These are phyloP conservation scores for Aspergillus cavernicola DNA, from an alignment of 495 filamentous ascomycete genomes.

Conservation along the genomic window DNA sequence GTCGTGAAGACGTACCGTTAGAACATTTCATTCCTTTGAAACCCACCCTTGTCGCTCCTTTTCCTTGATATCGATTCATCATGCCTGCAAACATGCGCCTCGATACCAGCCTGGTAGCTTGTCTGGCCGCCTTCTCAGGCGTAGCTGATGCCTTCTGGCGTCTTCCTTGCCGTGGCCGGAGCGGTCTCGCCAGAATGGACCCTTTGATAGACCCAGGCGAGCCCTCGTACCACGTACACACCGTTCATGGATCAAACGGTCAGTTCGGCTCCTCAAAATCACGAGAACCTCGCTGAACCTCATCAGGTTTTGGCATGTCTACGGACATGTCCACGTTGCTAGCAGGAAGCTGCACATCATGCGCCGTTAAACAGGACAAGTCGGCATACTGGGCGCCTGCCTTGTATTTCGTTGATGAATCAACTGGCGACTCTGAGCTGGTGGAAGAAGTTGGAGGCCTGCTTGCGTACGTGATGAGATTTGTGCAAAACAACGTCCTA, in stretches of 20 bases:
- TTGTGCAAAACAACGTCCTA: neutral
- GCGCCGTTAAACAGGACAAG: conserved; percentile 55
- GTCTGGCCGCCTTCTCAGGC: conserved; percentile 31
- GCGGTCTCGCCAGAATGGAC: conserved; percentile 58
- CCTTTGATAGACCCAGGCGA: conserved; percentile 48
- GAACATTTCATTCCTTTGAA: conserved; percentile 16
- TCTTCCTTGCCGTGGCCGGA: conserved; percentile 68
- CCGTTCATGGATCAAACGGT: conserved; percentile 53
- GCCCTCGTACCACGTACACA: conserved; percentile 47
- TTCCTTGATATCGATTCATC: neutral
- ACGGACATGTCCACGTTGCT: conserved; percentile 40
- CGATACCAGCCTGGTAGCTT: conserved; percentile 25
- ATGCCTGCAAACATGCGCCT: conserved; percentile 21
- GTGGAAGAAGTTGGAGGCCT: conserved; percentile 55
- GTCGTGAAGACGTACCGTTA: conserved; percentile 6
- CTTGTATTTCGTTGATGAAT: conserved; percentile 50
- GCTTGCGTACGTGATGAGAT: conserved; percentile 44
- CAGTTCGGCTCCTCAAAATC: conserved; percentile 24
- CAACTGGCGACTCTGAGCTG: conserved; percentile 51
- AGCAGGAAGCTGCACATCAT: conserved; percentile 52
- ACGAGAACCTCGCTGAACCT: neutral
- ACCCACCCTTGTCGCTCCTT: conserved; percentile 18
- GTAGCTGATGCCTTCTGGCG: conserved; percentile 75
- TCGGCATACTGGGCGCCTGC: conserved; percentile 63
- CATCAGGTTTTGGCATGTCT: conserved; percentile 46